Conservation (phyloP, 2,329 filamentous ascomycete species). For the Cladophialophora carrionii region DNA sequence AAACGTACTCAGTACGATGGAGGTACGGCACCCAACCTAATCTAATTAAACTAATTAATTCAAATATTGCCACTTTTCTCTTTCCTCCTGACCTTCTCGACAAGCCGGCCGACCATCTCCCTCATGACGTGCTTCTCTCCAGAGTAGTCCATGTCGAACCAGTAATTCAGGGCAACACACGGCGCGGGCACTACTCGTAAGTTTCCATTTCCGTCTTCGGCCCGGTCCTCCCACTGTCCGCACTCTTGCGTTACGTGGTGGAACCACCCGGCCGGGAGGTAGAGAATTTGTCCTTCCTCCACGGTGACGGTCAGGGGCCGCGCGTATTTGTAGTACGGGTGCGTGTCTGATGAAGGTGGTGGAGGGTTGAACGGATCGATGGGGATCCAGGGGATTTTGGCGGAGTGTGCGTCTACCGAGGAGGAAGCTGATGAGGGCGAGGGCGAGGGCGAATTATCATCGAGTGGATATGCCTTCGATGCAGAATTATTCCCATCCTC, state of each 20-base stretch:
- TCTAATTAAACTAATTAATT: too few relatives aligned
- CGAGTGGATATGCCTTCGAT: too few relatives aligned
- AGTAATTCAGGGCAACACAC: slow-evolving; percentile 39
- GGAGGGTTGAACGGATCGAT: slow-evolving; percentile 28
- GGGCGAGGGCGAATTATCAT: too few relatives aligned
- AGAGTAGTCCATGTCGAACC: slow-evolving; percentile 42
- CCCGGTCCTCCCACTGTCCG: slow-evolving; percentile 34
- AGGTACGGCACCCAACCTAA: too few relatives aligned
- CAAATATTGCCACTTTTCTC: not conserved
- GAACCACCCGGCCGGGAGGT: slow-evolving; percentile 38
- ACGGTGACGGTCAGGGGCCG: slow-evolving; percentile 34
- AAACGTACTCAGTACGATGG: too few relatives aligned
- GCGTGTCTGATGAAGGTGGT: not conserved
- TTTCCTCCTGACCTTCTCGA: slow-evolving; percentile 10
- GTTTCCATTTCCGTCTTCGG: slow-evolving; percentile 8
- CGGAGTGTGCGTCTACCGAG: not conserved
- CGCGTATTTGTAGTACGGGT: slow-evolving; percentile 32
- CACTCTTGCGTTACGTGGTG: slow-evolving; percentile 38
- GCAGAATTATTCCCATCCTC: not conserved
- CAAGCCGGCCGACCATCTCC: slow-evolving; percentile 44
- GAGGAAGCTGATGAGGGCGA: too few relatives aligned
- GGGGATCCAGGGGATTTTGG: slow-evolving; percentile 37
- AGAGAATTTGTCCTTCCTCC: slow-evolving; percentile 35
- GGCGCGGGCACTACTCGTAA: slow-evolving; percentile 19
- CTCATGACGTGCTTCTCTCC: slow-evolving; percentile 51